Conservation (phyloP, 106 monocot species). For the Dioscorea alata region DNA sequence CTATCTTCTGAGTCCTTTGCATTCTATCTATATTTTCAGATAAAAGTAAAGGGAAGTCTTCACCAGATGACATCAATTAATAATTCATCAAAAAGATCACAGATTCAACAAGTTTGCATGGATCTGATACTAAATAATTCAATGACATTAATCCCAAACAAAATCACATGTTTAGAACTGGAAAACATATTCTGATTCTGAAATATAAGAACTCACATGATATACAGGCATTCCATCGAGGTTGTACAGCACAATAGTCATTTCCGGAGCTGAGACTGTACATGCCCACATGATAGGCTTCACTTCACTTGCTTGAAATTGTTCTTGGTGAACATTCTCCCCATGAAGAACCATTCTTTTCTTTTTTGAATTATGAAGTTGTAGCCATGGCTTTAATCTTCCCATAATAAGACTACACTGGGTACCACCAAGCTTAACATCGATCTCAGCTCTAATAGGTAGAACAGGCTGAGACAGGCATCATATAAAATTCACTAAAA, state of each 20-base stretch:
- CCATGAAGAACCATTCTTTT: constrained; percentile 47
- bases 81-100: background rate
- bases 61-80: too few relatives aligned
- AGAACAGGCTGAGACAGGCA: constrained; percentile 46
- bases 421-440: constrained; percentile 86
- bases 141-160: too few relatives aligned
- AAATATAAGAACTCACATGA: constrained; percentile 52
- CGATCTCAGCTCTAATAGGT: constrained; percentile 75
- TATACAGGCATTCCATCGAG: constrained; percentile 57
- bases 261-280: constrained; percentile 81
- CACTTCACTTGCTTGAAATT: constrained; percentile 11
- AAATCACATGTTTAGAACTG: too few relatives aligned
- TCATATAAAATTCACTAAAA: constrained; percentile 2
- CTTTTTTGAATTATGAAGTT: constrained; percentile 47
- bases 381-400: constrained; percentile 63
- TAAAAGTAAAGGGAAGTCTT: too few relatives aligned
- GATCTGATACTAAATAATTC: background rate
- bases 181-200: too few relatives aligned
- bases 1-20: too few relatives aligned
- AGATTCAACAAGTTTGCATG: background rate
- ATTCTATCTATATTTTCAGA: too few relatives aligned
- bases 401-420: constrained; percentile 68
- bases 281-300: constrained; percentile 75
- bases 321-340: constrained; percentile 25
- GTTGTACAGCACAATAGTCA: constrained; percentile 71